Conservation (phyloP, 495 filamentous ascomycete species). For the Penicillium alfredii region DNA sequence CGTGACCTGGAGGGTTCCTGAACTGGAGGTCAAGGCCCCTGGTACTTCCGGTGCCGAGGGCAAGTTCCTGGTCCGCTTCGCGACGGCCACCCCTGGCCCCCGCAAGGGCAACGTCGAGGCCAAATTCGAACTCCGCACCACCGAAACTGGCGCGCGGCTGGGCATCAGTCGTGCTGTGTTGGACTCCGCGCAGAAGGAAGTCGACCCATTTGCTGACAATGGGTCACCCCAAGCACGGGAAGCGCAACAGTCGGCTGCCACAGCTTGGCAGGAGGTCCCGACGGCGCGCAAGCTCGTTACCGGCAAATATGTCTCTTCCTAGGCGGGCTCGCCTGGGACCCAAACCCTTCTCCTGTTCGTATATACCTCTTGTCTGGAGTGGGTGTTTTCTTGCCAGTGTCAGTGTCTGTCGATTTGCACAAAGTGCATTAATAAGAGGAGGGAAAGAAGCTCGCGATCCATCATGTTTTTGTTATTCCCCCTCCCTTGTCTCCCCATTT, state of each 20-base stretch:
- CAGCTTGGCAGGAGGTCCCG: conserved; percentile 66
- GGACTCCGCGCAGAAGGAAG: conserved; percentile 28
- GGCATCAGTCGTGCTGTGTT: conserved; percentile 45
- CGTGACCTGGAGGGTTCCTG: conserved; percentile 84
- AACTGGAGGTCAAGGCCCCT: conserved; percentile 53
- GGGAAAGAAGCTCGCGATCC: conserved; percentile 4
- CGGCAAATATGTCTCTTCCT: conserved; percentile 62
- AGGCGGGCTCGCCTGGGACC: conserved; percentile 3
- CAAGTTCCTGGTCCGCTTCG: conserved; percentile 76
- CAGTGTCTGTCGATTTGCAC: not conserved
- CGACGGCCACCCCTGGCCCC: conserved; percentile 67
- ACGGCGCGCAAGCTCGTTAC: conserved; percentile 66
- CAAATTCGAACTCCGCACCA: conserved; percentile 65
- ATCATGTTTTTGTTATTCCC: conserved; percentile 10
- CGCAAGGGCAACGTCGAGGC: conserved; percentile 73
- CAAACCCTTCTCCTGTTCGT: conserved; percentile 3
- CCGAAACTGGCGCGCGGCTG: conserved; percentile 54
- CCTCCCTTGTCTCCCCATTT: conserved; percentile 10
- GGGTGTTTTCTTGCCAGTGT: not conserved
- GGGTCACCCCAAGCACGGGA: conserved; percentile 35
- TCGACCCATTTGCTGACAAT: conserved; percentile 66
- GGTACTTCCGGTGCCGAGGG: conserved; percentile 36
- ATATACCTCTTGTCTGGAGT: conserved; percentile 12
- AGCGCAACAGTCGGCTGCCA: conserved; percentile 4
- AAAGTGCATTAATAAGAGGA: not conserved